These are phyloP conservation scores for Schizothecium vesticola DNA, from an alignment of 495 filamentous ascomycete species.

Conservation along the genomic window DNA sequence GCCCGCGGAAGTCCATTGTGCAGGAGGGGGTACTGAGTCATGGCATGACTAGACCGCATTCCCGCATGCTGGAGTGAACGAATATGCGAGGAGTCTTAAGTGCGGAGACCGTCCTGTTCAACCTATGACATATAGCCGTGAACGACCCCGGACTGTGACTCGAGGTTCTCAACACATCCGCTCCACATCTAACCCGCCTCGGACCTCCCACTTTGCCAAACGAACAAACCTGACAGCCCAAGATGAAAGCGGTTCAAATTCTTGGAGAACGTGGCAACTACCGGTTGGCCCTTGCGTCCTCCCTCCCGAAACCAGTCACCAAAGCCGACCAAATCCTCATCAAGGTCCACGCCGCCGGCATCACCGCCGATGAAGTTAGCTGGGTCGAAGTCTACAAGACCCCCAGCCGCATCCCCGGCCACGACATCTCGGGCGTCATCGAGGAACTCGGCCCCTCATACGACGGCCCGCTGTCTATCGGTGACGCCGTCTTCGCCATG, in stretches of 20 bases:
- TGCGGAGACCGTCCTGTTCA: neutral
- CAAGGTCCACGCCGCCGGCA: slow-evolving; percentile 48
- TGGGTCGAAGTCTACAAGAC: slow-evolving; percentile 34
- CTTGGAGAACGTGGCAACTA: slow-evolving; percentile 6
- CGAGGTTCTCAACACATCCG: neutral
- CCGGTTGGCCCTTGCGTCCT: slow-evolving; percentile 5
- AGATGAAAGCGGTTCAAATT: slow-evolving; percentile 22
- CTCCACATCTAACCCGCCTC: neutral
- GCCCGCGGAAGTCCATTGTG: neutral
- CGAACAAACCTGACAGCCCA: no score
- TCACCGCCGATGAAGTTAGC: slow-evolving; percentile 49
- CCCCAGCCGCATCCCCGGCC: slow-evolving; percentile 40
- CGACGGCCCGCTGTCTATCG: slow-evolving; percentile 41
- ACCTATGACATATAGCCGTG: neutral
- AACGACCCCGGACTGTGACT: neutral
- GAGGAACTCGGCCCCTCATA: slow-evolving; percentile 44
- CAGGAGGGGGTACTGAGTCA: neutral
- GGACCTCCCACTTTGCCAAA: neutral
- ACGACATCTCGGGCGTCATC: slow-evolving; percentile 52
- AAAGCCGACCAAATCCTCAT: slow-evolving; percentile 47
- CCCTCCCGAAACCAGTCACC: slow-evolving; percentile 13
- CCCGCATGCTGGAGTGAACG: neutral
- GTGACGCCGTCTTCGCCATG: slow-evolving; percentile 49
- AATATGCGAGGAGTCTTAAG: neutral
- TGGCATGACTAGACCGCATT: neutral